These are phyloP conservation scores for Fusarium caatingaense DNA, from an alignment of 2,329 filamentous ascomycete species.

Conservation along the genomic window DNA sequence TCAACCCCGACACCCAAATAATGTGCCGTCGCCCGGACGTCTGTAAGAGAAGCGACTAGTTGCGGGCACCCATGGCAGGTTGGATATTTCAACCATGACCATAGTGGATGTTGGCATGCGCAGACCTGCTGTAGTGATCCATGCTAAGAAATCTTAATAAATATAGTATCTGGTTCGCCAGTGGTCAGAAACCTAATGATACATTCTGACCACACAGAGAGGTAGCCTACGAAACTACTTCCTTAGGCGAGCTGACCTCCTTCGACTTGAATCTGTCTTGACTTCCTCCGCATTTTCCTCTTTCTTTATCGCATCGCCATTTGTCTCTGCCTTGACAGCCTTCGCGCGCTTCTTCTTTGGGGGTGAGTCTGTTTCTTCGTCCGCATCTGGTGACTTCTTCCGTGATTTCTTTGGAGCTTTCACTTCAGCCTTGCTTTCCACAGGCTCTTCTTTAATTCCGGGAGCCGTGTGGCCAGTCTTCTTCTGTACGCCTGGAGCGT, in stretches of 20 bases:
- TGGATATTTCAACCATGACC: not conserved
- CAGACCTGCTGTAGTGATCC: not conserved
- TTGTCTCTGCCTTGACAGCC: conserved; percentile 38
- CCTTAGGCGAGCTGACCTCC: conserved; percentile 41
- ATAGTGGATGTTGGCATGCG: too few relatives aligned
- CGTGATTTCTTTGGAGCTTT: conserved; percentile 44
- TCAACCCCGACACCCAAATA: not conserved
- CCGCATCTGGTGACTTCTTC: conserved; percentile 38
- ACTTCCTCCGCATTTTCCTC: conserved; percentile 17
- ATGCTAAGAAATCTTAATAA: not conserved
- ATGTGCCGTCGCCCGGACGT: not conserved
- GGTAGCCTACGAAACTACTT: conserved; percentile 19
- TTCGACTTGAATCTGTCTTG: conserved; percentile 31
- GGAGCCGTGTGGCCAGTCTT: conserved; percentile 67
- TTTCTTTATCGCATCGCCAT: conserved; percentile 39
- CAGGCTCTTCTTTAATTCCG: conserved; percentile 57
- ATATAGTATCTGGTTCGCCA: not conserved
- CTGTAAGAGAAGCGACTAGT: not conserved
- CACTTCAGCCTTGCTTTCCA: conserved; percentile 45
- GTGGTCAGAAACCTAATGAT: not conserved
- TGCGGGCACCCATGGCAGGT: not conserved
- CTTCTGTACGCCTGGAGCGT: conserved; percentile 87
- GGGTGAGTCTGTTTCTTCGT: conserved; percentile 42
- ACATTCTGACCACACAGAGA: not conserved
- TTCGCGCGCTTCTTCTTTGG: conserved; percentile 41